Evolutionary conservation across 2,329 filamentous ascomycete species (phyloP).

Genomic region (Penicillium sp.): DNA sequence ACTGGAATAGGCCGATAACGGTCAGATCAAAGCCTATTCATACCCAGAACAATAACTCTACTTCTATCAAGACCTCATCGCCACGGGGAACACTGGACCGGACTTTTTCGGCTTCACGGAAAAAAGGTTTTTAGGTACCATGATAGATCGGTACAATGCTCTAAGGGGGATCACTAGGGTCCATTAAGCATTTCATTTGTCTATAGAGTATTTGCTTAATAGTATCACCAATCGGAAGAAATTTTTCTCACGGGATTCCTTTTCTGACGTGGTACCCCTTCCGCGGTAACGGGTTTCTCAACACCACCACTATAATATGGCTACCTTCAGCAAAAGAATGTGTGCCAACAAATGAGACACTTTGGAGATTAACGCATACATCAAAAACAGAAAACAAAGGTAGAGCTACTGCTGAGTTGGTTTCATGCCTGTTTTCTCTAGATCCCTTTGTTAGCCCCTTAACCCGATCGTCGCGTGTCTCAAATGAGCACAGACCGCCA

Average conservation of each 20-base stretch:
- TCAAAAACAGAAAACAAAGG: neutral
- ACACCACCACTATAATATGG: neutral
- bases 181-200: neutral
- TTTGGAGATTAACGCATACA: neutral
- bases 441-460: conserved; percentile 6
- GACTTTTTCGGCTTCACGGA: no score
- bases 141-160: neutral
- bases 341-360: neutral
- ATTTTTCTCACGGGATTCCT: neutral
- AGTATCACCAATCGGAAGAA: neutral
- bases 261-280: neutral
- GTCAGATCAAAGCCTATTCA: neutral
- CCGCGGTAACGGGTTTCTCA: neutral
- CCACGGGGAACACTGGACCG: no score
- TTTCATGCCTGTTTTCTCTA: neutral
- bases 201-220: neutral
- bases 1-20: neutral
- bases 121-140: no score
- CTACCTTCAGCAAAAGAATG: neutral
- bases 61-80: no score
- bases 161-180: neutral
- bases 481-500: conserved; percentile 11
- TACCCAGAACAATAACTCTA: neutral
- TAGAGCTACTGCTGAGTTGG: neutral
- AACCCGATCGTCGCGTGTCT: conserved; percentile 11